Evolutionary conservation across 2,329 filamentous ascomycete genomes (phyloP).

Genomic region (Gliomastix tumulicola): DNA sequence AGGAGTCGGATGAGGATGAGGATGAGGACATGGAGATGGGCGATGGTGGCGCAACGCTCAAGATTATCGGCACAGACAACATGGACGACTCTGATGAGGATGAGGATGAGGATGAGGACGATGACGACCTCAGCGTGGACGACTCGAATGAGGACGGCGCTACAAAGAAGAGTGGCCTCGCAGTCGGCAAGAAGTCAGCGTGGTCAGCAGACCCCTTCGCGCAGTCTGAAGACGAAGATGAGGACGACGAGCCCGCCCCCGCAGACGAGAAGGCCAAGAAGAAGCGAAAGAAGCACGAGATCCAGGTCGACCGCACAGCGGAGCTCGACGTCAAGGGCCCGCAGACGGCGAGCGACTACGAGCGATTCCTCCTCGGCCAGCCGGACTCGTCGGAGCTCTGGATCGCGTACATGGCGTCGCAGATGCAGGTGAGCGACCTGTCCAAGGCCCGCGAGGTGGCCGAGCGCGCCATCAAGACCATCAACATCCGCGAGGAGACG

Average conservation of each 20-base stretch:
- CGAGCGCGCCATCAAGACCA: conserved; percentile 83
- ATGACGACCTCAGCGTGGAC: conserved; percentile 26
- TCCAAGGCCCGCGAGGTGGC: conserved; percentile 83
- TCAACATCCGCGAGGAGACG: conserved; percentile 82
- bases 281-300: conserved; percentile 68
- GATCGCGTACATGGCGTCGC: conserved; percentile 99
- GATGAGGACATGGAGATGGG: conserved; percentile 44
- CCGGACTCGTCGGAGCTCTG: conserved; percentile 90
- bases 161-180: conserved; percentile 50
- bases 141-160: conserved; percentile 26
- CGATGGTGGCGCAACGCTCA: conserved; percentile 32
- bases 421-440: conserved; percentile 85
- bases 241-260: conserved; percentile 20
- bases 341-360: conserved; percentile 85
- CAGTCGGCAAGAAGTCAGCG: conserved; percentile 75
- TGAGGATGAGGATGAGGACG: conserved; percentile 34
- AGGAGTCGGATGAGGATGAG: conserved; percentile 37
- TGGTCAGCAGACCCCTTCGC: conserved; percentile 72
- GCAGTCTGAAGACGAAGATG: conserved; percentile 42
- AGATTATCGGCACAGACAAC: conserved; percentile 40
- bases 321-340: conserved; percentile 85
- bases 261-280: conserved; percentile 41
- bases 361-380: conserved; percentile 84
- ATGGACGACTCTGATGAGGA: conserved; percentile 29
- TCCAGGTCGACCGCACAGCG: conserved; percentile 84